Evolutionary conservation across 345 rosid genomes (phyloP).

Genomic region (Bruguiera gymnorhiza): DNA sequence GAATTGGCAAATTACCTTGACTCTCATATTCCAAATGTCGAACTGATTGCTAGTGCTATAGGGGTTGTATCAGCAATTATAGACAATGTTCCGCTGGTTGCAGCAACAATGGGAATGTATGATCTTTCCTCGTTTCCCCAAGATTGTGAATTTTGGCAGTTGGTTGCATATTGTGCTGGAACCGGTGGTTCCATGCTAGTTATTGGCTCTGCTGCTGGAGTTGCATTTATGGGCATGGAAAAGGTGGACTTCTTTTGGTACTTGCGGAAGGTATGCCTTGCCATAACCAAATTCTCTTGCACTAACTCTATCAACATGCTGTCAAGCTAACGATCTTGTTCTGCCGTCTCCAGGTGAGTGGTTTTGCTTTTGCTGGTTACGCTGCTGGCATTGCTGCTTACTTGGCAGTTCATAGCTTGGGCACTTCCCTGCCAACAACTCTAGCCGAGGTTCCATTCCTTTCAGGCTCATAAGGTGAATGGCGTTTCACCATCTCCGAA

Average conservation of each 20-base stretch:
- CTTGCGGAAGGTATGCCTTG: constrained; percentile 58
- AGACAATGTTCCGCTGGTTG: constrained; percentile 90
- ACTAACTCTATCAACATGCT: background rate
- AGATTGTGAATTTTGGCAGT: constrained; percentile 94
- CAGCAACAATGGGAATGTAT: constrained; percentile 98
- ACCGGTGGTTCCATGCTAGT: constrained; percentile 69
- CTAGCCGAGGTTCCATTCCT: constrained; percentile 29
- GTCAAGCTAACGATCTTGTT: constrained; percentile 2
- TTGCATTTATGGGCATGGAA: constrained; percentile 99
- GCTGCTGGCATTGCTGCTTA: constrained; percentile 26
- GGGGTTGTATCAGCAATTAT: constrained; percentile 87
- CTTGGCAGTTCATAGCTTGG: constrained; percentile 23
- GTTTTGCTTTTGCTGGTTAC: constrained; percentile 92
- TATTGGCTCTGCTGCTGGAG: constrained; percentile 97
- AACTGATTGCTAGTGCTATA: constrained; percentile 75
- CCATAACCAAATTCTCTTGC: constrained; percentile 33
- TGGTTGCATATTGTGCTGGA: constrained; percentile 88
- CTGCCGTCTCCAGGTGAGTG: constrained; percentile 62
- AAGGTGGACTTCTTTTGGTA: constrained; percentile 98
- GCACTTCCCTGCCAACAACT: constrained; percentile 26
- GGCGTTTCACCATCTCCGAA: constrained; percentile 27
- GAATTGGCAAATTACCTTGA: constrained; percentile 93
- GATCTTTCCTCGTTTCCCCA: constrained; percentile 77
- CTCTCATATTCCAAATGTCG: constrained; percentile 65
- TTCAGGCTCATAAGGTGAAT: constrained; percentile 47